Evolutionary conservation across 2,329 filamentous ascomycete genomes (phyloP).

Genomic region (Dactylellina drechsleri): DNA sequence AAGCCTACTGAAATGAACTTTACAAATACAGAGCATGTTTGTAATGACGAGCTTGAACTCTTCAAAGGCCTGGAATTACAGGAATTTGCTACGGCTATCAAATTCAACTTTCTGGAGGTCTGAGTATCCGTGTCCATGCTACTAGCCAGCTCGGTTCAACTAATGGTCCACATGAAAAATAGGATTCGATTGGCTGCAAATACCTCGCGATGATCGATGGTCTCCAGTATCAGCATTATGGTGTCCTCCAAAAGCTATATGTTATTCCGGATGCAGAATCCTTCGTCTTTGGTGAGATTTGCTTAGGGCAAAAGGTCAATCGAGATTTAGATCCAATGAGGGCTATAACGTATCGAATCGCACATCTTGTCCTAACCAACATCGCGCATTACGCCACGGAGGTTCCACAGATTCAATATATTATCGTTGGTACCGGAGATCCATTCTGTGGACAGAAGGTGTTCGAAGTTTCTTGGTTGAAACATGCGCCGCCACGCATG

Average conservation of each 20-base stretch:
- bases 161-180: no score
- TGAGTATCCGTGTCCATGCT: no score
- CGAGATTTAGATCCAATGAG: slow-evolving; percentile 24
- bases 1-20: slow-evolving; percentile 9
- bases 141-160: no score
- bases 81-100: slow-evolving; percentile 29
- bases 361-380: slow-evolving; percentile 25
- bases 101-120: slow-evolving; percentile 10
- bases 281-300: no score
- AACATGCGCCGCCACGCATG: slow-evolving; percentile 20
- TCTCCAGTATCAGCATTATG: slow-evolving; percentile 29
- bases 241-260: slow-evolving; percentile 21
- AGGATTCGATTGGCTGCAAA: no score
- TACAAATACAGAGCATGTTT: slow-evolving; percentile 14
- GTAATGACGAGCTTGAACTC: slow-evolving; percentile 18
- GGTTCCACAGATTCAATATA: slow-evolving; percentile 17
- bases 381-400: slow-evolving; percentile 12
- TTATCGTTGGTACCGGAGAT: slow-evolving; percentile 28
- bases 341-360: slow-evolving; percentile 21
- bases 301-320: slow-evolving; percentile 11
- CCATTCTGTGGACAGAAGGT: slow-evolving; percentile 28
- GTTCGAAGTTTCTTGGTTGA: slow-evolving; percentile 19
- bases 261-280: slow-evolving; percentile 13
- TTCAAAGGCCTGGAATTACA: slow-evolving; percentile 15
- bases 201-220: background rate